Conservation (phyloP, 2,329 filamentous ascomycete genomes). For the Claviceps pazoutovae region DNA sequence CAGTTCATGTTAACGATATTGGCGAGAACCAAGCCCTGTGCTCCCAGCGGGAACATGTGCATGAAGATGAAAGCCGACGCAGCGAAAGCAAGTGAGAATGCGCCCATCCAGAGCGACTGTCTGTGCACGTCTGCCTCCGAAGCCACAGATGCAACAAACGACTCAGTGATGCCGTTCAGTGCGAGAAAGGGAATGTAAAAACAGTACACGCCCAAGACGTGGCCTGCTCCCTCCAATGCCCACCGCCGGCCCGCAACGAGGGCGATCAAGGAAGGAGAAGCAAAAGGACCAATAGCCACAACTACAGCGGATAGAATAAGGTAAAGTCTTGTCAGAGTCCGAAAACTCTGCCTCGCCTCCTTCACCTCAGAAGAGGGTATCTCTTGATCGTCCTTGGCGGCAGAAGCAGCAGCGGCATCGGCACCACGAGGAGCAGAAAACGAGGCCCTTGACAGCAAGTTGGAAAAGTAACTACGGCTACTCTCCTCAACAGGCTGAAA, state of each 20-base stretch:
- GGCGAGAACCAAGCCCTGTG: constrained; percentile 67
- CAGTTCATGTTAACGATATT: constrained; percentile 85
- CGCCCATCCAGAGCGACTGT: constrained; percentile 75
- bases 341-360: constrained; percentile 39
- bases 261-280: constrained; percentile 59
- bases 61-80: constrained; percentile 63
- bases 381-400: background rate
- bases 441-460: constrained; percentile 42
- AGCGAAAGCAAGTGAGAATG: constrained; percentile 66
- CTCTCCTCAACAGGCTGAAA: constrained; percentile 95
- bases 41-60: constrained; percentile 53
- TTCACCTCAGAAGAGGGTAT: constrained; percentile 17
- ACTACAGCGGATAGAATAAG: constrained; percentile 56
- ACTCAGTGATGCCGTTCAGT: constrained; percentile 81
- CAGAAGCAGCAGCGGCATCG: constrained; percentile 5
- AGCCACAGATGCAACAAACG: constrained; percentile 82
- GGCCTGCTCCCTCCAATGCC: constrained; percentile 57
- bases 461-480: constrained; percentile 78
- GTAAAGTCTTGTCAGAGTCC: constrained; percentile 58
- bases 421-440: background rate
- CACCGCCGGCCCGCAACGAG: constrained; percentile 67
- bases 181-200: constrained; percentile 90
- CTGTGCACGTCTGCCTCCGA: constrained; percentile 56
- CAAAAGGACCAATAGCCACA: constrained; percentile 56
- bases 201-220: constrained; percentile 67